phyloP scores from a whole-genome alignment of 1,284 basidiomycete genomes.

The Pseudozyma flocculosa region DNA sequence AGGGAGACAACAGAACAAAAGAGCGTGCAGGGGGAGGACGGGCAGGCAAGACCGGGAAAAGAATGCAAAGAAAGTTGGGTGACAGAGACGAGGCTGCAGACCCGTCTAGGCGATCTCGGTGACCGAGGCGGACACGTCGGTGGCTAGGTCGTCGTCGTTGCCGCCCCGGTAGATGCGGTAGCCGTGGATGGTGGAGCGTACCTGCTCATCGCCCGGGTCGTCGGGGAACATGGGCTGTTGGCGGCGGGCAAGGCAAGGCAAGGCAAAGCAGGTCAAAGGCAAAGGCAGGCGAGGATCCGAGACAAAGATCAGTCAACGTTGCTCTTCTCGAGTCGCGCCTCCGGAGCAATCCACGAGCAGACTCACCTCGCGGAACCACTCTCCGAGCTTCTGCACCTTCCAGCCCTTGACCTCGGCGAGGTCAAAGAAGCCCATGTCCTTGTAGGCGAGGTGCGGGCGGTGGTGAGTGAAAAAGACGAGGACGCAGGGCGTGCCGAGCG shows the following conservation, averaged over 20 bases:
- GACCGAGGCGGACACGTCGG: background rate
- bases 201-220: conserved; percentile 42
- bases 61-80: too few species aligned
- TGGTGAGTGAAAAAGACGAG: conserved; percentile 94
- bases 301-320: too few species aligned
- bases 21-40: too few species aligned
- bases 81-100: too few species aligned
- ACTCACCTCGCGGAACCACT: conserved; percentile 67
- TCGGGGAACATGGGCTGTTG: conserved; percentile 45
- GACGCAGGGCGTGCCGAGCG: conserved; percentile 61
- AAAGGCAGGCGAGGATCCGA: too few species aligned
- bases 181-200: conserved; percentile 45
- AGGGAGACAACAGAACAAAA: too few species aligned
- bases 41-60: too few species aligned
- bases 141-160: background rate
- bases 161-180: conserved; percentile 24
- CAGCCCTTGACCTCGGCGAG: conserved; percentile 72
- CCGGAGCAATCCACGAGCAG: too few species aligned
- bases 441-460: conserved; percentile 74
- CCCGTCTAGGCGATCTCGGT: too few species aligned
- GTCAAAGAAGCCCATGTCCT: conserved; percentile 80
- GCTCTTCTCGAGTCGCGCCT: too few species aligned
- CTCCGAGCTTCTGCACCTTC: conserved; percentile 72
- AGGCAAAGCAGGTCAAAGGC: background rate
- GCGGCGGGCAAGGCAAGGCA: background rate